Evolutionary conservation across 2,329 filamentous ascomycete species (phyloP), one percentile per base, ranked within the genome.

Genomic region (Bipolaris cookei): DNA sequence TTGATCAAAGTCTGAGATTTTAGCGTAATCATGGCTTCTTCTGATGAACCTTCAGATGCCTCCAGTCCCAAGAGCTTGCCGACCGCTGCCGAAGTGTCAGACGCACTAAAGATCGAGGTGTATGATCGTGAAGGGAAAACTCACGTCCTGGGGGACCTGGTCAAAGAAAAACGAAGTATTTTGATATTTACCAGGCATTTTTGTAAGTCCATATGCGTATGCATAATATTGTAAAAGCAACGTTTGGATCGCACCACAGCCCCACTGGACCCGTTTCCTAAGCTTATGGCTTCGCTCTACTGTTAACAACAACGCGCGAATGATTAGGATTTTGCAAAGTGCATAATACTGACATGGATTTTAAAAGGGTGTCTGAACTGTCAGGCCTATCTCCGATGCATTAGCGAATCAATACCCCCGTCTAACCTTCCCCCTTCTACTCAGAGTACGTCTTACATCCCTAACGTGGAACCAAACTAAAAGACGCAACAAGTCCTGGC

Each of bases 301-400:
- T 35, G 7, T 4, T 23, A 23, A 21, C 44, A 23, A 3, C 30
- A 7, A 3, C n/a, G 28, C 28, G 28, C 23, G n/a, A 8, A 45
- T n/a, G 14, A 11, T 30, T n/a, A 20, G 6, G 13, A 20, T 4
- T 6, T 8, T 20, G 6, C 30, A n/a, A 46, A 13, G 14, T 11
- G 30, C 23, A 20, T 23, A 14, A 37, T 3, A 21, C 28, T 35
- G 16, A 46, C 14, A 3, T 2, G 4, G 25, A 25, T n/a, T 6
- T 4, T 30, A 14, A 5, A 25, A 68, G 67, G 67, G 66, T 70
- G 67, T 32, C 25, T 66, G n/a, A 70, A 67, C 25, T 70, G 67
- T 37, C 64, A 68, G 58, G 64, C 61, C 1, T 70, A 68, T 23
- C 59, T 70, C 7, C 58, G 63, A 4, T 51, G 45, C 14, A 60